Percentiles rank a stretch among this genome's conserved stretches.
Evolutionary conservation across 2,329 filamentous ascomycete genomes (phyloP).

Genomic region (Nemania serpens): DNA sequence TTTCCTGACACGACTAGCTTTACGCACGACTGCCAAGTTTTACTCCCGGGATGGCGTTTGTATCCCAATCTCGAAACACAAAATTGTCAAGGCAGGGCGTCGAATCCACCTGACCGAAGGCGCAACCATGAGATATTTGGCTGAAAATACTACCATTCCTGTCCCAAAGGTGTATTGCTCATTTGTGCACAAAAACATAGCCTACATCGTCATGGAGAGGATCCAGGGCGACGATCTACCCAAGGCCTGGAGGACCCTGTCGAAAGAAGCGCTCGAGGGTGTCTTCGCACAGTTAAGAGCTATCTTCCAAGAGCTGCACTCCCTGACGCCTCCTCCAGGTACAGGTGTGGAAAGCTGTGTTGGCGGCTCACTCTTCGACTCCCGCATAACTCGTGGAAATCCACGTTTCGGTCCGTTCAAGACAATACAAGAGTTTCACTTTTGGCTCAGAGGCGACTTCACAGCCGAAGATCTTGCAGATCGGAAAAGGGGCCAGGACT

Average conservation of each 20-base stretch:
- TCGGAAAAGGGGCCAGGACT: background rate
- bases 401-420: background rate
- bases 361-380: background rate
- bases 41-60: background rate
- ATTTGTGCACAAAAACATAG: background rate
- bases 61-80: background rate
- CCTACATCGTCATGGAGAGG: conserved; percentile 9
- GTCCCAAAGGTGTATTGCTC: conserved; percentile 5
- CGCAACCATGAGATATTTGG: background rate
- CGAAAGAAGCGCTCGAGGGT: background rate
- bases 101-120: background rate
- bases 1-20: background rate
- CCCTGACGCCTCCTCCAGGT: background rate
- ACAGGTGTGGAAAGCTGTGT: conserved; percentile 9
- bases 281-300: background rate
- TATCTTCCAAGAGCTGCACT: conserved; percentile 1
- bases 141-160: background rate
- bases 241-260: background rate
- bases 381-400: background rate
- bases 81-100: background rate
- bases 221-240: background rate
- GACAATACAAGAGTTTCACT: conserved; percentile 3
- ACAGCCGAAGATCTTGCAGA: background rate
- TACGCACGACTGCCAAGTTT: conserved; percentile 2
- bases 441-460: background rate